Percentiles rank a stretch among this genome's conserved stretches.
These are phyloP conservation scores for Aleurites moluccanus DNA, from an alignment of 441 rosid species.

Conservation along the genomic window DNA sequence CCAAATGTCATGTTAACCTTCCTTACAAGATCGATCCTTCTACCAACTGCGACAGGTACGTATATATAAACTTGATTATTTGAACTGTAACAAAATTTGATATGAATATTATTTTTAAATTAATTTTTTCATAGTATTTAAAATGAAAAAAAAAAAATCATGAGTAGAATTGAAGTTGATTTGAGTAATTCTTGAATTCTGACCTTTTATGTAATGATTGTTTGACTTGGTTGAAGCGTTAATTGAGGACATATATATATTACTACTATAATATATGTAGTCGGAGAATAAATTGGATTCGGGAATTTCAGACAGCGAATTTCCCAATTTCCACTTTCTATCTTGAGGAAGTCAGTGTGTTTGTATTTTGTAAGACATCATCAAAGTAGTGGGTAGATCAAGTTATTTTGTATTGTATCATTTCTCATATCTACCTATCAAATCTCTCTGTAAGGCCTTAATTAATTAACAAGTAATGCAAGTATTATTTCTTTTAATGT, in stretches of 20 bases:
- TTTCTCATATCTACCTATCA: too few relatives aligned
- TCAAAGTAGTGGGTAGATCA: too few relatives aligned
- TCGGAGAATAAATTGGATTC: background rate
- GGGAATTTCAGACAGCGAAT: background rate
- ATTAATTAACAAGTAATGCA: too few relatives aligned
- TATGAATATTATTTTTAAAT: background rate
- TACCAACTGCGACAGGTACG: background rate
- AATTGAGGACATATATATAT: background rate
- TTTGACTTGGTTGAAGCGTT: background rate
- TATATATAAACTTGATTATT: background rate
- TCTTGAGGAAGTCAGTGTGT: background rate
- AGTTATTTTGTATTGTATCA: too few relatives aligned
- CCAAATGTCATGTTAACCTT: background rate
- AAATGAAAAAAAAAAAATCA: too few relatives aligned
- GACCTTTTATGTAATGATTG: background rate
- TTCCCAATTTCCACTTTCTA: background rate
- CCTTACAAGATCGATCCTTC: conserved; percentile 6
- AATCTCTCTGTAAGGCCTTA: too few relatives aligned
- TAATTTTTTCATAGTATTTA: too few relatives aligned
- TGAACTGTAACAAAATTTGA: background rate
- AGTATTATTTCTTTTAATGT: too few relatives aligned
- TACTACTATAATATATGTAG: background rate
- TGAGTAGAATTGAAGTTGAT: too few relatives aligned
- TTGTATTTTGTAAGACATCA: too few relatives aligned
- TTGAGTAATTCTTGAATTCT: background rate